Evolutionary conservation across 352 stramenopile species (phyloP), one percentile per base, ranked within the genome.

Genomic region (Phytophthora sp.): DNA sequence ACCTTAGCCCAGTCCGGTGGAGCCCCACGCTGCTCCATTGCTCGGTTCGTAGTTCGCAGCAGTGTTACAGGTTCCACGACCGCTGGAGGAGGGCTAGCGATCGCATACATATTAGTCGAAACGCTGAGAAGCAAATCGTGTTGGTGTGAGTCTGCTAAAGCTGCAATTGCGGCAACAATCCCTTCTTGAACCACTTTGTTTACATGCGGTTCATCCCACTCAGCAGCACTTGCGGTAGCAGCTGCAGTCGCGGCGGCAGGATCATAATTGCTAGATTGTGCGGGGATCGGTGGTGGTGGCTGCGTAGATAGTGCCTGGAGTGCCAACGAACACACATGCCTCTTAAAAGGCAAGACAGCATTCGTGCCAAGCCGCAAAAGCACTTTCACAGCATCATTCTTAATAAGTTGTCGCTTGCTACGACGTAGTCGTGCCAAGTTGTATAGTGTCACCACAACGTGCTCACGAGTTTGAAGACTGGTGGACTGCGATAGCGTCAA

Each of bases 381-480:
- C 30, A 76, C 73, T 52, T 89, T 90, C n/a, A 92, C 81, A n/a
- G 74, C 86, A 48, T 95, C 82, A 55, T 91, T 64, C 63, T 88
- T 87, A 65, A 93, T 79, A 23, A 95, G 52, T 23, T 91, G 78
- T 52, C 76, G 62, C 20, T 87, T 82, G 55, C 76, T 88, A 23
- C 78, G 82, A 23, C 64, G 69, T 52, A 86, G 66, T 21, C 72
- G 60, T 26, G 81, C 74, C 13, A 93, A 63, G 63, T 89, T 95
- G 61, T 89, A 72, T 18, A 95, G 53, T 18, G 82, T 64, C 18
- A 92, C 72, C 44, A 87, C 66, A 9, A 91, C 81, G 28, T 95
- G 72, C 57, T 93, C 79, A 15, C 79, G 79, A 15, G 86, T 91
- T 37, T 89, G 81, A 9, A 56, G 13, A 15, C 18, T 49, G 0